phyloP scores from a whole-genome alignment of 1,139 yeast species.

The Saccharomyces hybrid region DNA sequence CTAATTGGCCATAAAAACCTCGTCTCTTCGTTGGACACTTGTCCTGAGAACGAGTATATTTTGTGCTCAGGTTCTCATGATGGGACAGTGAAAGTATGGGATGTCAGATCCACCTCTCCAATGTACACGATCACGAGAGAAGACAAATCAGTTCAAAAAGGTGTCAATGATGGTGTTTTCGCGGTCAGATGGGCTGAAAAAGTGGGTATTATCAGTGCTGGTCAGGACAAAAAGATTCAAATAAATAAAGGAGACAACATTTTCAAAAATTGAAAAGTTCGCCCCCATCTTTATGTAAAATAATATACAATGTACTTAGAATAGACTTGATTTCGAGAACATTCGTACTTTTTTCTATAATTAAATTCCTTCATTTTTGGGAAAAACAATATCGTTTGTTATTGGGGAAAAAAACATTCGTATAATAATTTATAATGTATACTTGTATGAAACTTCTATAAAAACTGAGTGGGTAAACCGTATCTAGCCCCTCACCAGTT shows the following conservation, averaged over 20 bases:
- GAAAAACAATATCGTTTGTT: neutral
- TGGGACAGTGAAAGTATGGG: conserved; percentile 95
- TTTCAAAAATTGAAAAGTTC: conserved; percentile 14
- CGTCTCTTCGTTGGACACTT: conserved; percentile 68
- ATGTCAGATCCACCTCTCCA: conserved; percentile 79
- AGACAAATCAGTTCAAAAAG: conserved; percentile 35
- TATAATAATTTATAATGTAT: neutral
- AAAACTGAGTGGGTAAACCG: neutral
- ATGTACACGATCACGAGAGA: conserved; percentile 76
- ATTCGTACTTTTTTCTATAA: neutral
- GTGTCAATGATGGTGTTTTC: conserved; percentile 57
- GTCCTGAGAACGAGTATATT: conserved; percentile 72
- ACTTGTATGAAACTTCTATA: neutral
- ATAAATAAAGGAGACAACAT: conserved; percentile 53
- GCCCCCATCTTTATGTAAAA: neutral
- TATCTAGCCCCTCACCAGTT: neutral
- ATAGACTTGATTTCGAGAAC: neutral
- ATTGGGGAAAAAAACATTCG: neutral
- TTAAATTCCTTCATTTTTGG: neutral
- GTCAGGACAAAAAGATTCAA: conserved; percentile 88
- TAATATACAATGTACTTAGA: neutral
- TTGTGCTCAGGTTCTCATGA: conserved; percentile 89
- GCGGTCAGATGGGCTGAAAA: conserved; percentile 83
- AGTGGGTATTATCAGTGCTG: conserved; percentile 81
- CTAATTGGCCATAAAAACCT: conserved; percentile 87